Conservation (phyloP, 176 grass and related monocot species). For the Triticum dicoccoides region DNA sequence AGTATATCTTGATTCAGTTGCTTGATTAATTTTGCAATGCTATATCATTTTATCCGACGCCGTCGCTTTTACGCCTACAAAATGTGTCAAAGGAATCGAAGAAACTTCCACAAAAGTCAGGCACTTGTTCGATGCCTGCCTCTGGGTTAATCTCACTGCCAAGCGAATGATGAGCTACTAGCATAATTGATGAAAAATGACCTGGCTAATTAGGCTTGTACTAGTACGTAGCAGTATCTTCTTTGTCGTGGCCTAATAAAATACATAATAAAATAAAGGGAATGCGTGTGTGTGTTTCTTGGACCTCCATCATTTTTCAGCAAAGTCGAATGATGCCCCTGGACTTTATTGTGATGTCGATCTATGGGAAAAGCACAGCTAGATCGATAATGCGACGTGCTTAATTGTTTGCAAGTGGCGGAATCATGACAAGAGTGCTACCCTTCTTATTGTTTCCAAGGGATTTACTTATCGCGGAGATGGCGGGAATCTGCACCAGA, state of each 20-base stretch:
- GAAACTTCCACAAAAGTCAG: too few species aligned
- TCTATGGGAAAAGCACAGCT: background rate
- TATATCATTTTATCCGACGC: too few species aligned
- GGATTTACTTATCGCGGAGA: too few species aligned
- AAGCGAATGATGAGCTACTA: too few species aligned
- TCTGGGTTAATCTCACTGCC: too few species aligned
- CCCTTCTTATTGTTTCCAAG: too few species aligned
- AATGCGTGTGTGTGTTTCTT: background rate
- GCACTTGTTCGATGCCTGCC: too few species aligned
- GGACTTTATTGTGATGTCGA: background rate
- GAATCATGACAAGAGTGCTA: background rate
- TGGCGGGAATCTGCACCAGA: rapidly evolving
- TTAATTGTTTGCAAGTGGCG: background rate
- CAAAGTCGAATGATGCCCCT: background rate
- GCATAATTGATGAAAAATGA: background rate
- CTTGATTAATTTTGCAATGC: background rate
- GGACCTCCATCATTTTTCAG: background rate
- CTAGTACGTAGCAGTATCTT: background rate
- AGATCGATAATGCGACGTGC: background rate
- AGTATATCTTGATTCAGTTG: background rate
- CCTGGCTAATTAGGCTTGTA: background rate
- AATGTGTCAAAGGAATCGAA: too few species aligned
- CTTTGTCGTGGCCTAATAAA: background rate
- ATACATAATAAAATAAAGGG: too few species aligned
- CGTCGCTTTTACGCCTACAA: too few species aligned